phyloP scores from a whole-genome alignment of 2,329 filamentous ascomycete genomes.

The Stagonosporopsis cucurbitacearum region DNA sequence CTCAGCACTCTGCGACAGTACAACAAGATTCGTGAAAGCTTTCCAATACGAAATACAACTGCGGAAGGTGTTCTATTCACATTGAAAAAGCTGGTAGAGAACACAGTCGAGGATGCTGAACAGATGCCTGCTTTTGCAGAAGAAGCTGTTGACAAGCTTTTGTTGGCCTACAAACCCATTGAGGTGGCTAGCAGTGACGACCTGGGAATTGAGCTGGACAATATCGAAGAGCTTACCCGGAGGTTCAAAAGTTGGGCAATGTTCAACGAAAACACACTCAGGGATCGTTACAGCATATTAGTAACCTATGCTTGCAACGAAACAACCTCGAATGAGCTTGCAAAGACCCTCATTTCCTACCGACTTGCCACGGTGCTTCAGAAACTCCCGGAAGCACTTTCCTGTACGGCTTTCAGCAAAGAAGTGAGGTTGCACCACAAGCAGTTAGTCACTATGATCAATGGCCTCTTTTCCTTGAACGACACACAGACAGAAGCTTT shows the following conservation, averaged over 20 bases:
- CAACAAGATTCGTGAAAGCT: slow-evolving; percentile 22
- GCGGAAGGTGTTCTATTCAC: slow-evolving; percentile 46
- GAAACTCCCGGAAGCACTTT: slow-evolving; percentile 26
- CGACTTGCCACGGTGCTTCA: slow-evolving; percentile 34
- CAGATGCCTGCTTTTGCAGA: slow-evolving; percentile 31
- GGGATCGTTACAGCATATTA: slow-evolving; percentile 42
- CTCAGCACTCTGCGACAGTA: slow-evolving; percentile 34
- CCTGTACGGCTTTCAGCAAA: slow-evolving; percentile 27
- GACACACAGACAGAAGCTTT: not conserved
- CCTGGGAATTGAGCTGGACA: not conserved
- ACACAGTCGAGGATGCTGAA: slow-evolving; percentile 36
- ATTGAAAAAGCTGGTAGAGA: slow-evolving; percentile 43
- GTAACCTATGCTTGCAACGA: slow-evolving; percentile 37
- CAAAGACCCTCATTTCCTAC: slow-evolving; percentile 40
- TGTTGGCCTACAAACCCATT: slow-evolving; percentile 24
- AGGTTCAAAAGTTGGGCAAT: slow-evolving; percentile 32
- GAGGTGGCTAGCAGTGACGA: not conserved
- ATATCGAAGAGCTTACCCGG: slow-evolving; percentile 19
- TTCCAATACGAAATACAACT: slow-evolving; percentile 29
- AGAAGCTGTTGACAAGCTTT: slow-evolving; percentile 31
- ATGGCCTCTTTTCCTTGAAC: slow-evolving; percentile 18
- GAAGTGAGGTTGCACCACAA: slow-evolving; percentile 30
- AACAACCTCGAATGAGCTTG: slow-evolving; percentile 22
- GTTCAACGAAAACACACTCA: slow-evolving; percentile 36
- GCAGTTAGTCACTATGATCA: slow-evolving; percentile 29